phyloP scores from a whole-genome alignment of 2,329 filamentous ascomycete species.

The Xylariaceae sp. region DNA sequence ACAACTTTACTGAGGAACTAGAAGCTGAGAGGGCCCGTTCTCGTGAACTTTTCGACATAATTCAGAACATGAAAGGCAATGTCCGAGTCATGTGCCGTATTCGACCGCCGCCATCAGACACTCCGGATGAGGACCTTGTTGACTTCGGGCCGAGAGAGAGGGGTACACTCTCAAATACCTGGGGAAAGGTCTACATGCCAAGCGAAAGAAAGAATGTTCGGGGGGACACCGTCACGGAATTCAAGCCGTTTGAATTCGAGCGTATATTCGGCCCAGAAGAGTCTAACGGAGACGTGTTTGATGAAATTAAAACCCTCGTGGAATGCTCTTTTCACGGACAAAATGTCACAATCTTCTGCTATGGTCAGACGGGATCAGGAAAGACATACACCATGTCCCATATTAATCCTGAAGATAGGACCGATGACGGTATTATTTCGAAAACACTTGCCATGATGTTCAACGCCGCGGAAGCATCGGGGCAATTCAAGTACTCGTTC shows the following conservation, averaged over 20 bases:
- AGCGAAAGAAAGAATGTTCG: slow-evolving; percentile 79
- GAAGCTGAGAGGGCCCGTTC: slow-evolving; percentile 79
- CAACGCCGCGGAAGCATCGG: slow-evolving; percentile 75
- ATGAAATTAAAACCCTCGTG: slow-evolving; percentile 90
- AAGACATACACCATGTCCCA: slow-evolving; percentile 95
- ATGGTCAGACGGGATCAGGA: slow-evolving; percentile 92
- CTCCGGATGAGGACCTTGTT: slow-evolving; percentile 60
- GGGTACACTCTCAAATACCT: slow-evolving; percentile 68
- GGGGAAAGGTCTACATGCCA: slow-evolving; percentile 78
- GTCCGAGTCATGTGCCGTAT: slow-evolving; percentile 97
- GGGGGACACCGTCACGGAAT: slow-evolving; percentile 71
- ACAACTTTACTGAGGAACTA: slow-evolving; percentile 58
- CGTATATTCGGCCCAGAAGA: slow-evolving; percentile 79
- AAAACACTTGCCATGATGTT: slow-evolving; percentile 88
- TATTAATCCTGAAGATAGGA: neutral
- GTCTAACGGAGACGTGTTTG: slow-evolving; percentile 83
- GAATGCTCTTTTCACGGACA: slow-evolving; percentile 92
- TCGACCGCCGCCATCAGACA: slow-evolving; percentile 64
- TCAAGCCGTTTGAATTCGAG: slow-evolving; percentile 84
- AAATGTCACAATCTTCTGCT: slow-evolving; percentile 97
- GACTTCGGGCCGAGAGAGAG: slow-evolving; percentile 55
- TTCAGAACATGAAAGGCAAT: slow-evolving; percentile 94
- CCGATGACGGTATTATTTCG: slow-evolving; percentile 88
- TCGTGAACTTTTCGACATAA: slow-evolving; percentile 88
- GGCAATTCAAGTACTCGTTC: slow-evolving; percentile 77